Evolutionary conservation across 345 rosid genomes (phyloP).

Genomic region (Triadica sebifera): DNA sequence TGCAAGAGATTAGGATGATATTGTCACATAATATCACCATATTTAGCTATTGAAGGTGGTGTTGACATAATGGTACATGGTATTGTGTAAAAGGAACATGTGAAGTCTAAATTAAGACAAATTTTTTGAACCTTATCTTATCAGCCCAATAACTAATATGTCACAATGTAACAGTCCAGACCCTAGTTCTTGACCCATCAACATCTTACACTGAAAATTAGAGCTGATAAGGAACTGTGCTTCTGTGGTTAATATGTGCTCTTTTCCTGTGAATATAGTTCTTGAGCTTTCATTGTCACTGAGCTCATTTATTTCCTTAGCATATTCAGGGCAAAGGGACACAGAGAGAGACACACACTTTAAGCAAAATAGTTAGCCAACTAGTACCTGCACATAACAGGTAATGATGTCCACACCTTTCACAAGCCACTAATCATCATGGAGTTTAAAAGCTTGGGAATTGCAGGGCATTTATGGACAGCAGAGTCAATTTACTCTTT

Average conservation of each 20-base stretch:
- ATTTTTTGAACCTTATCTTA: slow-evolving; percentile 24
- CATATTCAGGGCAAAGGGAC: slow-evolving; percentile 27
- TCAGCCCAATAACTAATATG: slow-evolving; percentile 32
- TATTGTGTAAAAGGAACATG: slow-evolving; percentile 40
- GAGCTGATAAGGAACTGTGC: slow-evolving; percentile 35
- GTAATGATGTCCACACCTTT: slow-evolving; percentile 38
- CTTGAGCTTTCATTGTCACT: slow-evolving; percentile 31
- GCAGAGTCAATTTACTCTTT: slow-evolving; percentile 24
- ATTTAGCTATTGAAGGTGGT: neutral
- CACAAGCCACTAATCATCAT: slow-evolving; percentile 27
- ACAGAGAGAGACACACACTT: slow-evolving; percentile 23
- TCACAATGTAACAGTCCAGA: slow-evolving; percentile 26
- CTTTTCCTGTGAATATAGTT: slow-evolving; percentile 19
- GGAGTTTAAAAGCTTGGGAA: slow-evolving; percentile 20
- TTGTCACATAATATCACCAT: slow-evolving; percentile 9
- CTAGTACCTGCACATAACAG: slow-evolving; percentile 39
- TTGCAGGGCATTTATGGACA: slow-evolving; percentile 22
- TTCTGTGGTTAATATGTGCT: slow-evolving; percentile 21
- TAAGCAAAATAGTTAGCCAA: slow-evolving; percentile 40
- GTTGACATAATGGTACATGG: slow-evolving; percentile 21
- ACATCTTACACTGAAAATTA: slow-evolving; percentile 77
- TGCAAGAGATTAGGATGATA: too few species aligned
- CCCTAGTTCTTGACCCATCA: slow-evolving; percentile 63
- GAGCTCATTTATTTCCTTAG: slow-evolving; percentile 23
- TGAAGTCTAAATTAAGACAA: slow-evolving; percentile 25